Base-by-base conservation (phyloP, 2,329 filamentous ascomycete species). In the Fusarium pilosicola region DNA sequence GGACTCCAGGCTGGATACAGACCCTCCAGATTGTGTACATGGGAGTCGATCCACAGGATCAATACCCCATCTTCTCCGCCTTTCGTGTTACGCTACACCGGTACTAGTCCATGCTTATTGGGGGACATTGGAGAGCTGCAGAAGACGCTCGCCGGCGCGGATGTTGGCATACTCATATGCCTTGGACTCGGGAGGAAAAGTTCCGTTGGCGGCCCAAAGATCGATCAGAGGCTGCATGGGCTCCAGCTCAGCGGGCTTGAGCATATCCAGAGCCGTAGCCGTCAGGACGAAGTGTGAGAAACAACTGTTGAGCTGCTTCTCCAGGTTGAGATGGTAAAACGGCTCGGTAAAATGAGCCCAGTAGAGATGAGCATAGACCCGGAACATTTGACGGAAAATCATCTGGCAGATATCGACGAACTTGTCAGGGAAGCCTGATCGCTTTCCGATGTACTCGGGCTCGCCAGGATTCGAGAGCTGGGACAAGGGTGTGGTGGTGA, bases 361-460 rank as follows among this genome's bases (percentile, higher is more conserved):
- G 87, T 99, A 99, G 70, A 99, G 91, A 83, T 99, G 96, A 54
- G 96, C 93, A 80, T 99, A 99, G 77, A 98, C 96, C 68, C 96
- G 93, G 88, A 99, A 98, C 93, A 99, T 98, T 84, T 98, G 96
- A 78, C 95, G 93, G 86, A 98, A 96, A 79, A 98, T 96, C 74
- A 92, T 92, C 86, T 97, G 95, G 86, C 96, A 96, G 76, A 97
- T 95, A 70, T 92, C 90, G 77, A 96, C 88, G 82, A 98, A 98
- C 75, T 94, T 93, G 73, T 93, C 90, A 6, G 96, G 96, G 83
- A 99, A 99, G 8, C 96, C 96, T 69, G 94, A 96, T 52, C 93
- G 90, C 85, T 97, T 97, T 79, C 96, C 96, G 65, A 97, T 88
- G 94, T 95, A 98, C 69, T 92, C 90, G 28, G 83, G 84, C 65